Base-by-base conservation (phyloP, 257 asterid species). In the Coffea canephora region DNA sequence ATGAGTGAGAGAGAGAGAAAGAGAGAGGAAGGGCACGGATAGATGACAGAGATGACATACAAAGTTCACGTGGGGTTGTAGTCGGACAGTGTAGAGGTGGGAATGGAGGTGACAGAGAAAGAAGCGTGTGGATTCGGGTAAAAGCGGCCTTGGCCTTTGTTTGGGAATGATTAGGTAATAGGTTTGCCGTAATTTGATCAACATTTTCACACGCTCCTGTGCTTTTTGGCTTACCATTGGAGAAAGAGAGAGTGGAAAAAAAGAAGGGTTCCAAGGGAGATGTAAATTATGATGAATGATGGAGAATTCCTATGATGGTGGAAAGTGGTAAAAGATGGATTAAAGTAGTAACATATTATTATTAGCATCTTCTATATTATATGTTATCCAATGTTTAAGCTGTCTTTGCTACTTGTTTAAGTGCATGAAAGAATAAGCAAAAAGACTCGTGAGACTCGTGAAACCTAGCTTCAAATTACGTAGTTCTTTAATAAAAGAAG, bases 81-180 rank as follows among this genome's bases (percentile, higher is more conserved):
- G 65, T 31, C 48, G 45, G 25, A 9, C 19, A 45, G 78, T 69
- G 57, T 4, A 27, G 69, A 3, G 34, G 14, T 48, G 72, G 61
- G 21, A 50, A 70, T 50, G 39, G 39, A 23, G 52, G 19, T 59
- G 80, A 76, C 69, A 23, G 70, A 34, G 78, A 70, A 46, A 66
- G 69, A 81, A 76, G 84, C 84, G 81, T 76, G 81, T 57, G 77
- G 59, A 39, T 55, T 45, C 11, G 80, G 77, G 75, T 73, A 77
- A 75, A 62, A 68, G 41, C 52, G 12, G 52, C 12, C 15, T 39
- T 48, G 43, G 71, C 43, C 66, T 75, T 69, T 59, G 25, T 41
- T 54, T 48, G 46, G 71, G 46, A 69, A 81, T 75, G 80, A 81
- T 81, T 74, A 59, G 73, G 64, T 34, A 71, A 59, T 59, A 36